phyloP scores from a whole-genome alignment of 1,284 basidiomycete genomes.

The Apiotrichum porosum region DNA sequence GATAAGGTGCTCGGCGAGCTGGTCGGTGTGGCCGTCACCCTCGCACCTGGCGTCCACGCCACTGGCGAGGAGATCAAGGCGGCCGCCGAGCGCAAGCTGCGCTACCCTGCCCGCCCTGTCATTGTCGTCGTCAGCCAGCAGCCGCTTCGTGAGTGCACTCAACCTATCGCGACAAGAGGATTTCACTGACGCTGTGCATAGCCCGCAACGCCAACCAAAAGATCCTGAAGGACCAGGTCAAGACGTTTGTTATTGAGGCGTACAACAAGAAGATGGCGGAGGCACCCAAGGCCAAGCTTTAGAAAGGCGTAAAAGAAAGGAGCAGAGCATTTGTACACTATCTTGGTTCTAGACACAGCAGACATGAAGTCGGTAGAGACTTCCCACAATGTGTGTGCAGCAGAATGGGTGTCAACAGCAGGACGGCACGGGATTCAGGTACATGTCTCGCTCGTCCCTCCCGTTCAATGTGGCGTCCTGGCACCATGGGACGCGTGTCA shows the following conservation, averaged over 20 bases:
- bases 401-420: too few relatives aligned
- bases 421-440: too few relatives aligned
- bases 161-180: too few relatives aligned
- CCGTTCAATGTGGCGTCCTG: too few relatives aligned
- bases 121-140: conserved; percentile 3
- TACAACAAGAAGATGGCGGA: conserved; percentile 4
- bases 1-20: conserved; percentile 35
- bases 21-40: conserved; percentile 32
- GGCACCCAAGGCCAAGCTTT: conserved; percentile 8
- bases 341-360: too few relatives aligned
- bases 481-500: too few relatives aligned
- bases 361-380: too few relatives aligned
- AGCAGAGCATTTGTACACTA: too few relatives aligned
- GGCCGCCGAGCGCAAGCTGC: conserved; percentile 6
- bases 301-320: too few relatives aligned
- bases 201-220: conserved; percentile 16
- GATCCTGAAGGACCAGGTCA: conserved; percentile 14
- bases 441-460: too few relatives aligned
- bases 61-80: conserved; percentile 7
- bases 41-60: conserved; percentile 15
- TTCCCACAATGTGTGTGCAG: too few relatives aligned
- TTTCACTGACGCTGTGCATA: too few relatives aligned
- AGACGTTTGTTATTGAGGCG: conserved; percentile 14
- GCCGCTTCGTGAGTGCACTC: conserved; percentile 15
- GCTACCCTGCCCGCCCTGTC: conserved; percentile 7